Evolutionary conservation across 176 grass and related monocot species (phyloP).

Genomic region (Calamus simplicifolius): DNA sequence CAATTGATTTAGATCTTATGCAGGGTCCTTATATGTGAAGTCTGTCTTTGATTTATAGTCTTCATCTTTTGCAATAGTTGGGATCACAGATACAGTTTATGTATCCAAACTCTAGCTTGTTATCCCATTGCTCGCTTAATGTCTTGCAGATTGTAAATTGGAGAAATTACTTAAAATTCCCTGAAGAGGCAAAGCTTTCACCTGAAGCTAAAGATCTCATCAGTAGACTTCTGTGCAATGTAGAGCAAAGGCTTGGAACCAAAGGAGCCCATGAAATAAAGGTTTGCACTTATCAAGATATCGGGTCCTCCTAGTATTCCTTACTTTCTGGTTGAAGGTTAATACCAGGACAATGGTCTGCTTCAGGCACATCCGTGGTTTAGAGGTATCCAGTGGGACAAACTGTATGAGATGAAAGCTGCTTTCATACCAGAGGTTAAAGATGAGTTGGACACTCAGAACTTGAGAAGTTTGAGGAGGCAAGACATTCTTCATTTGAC

Average conservation of each 20-base stretch:
- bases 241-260: slow-evolving; percentile 83
- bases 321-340: slow-evolving; percentile 1
- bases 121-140: slow-evolving; percentile 6
- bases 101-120: too few species aligned
- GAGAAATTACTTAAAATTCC: slow-evolving; percentile 94
- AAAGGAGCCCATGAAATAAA: slow-evolving; percentile 96
- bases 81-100: too few species aligned
- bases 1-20: too few species aligned
- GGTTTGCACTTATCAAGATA: slow-evolving; percentile 23
- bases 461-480: slow-evolving; percentile 92
- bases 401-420: slow-evolving; percentile 93
- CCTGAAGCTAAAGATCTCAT: slow-evolving; percentile 92
- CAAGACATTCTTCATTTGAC: slow-evolving; percentile 24
- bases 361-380: slow-evolving; percentile 85
- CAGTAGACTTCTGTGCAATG: slow-evolving; percentile 87
- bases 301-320: background rate
- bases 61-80: too few species aligned
- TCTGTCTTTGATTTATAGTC: too few species aligned
- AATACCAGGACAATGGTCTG: slow-evolving; percentile 18
- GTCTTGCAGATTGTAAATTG: slow-evolving; percentile 84
- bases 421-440: slow-evolving; percentile 93
- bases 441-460: slow-evolving; percentile 81
- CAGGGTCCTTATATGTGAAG: too few species aligned
- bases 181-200: slow-evolving; percentile 91
- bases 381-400: slow-evolving; percentile 69